phyloP scores from a whole-genome alignment of 2,329 filamentous ascomycete genomes.

The Teratosphaeria zuluensis region DNA sequence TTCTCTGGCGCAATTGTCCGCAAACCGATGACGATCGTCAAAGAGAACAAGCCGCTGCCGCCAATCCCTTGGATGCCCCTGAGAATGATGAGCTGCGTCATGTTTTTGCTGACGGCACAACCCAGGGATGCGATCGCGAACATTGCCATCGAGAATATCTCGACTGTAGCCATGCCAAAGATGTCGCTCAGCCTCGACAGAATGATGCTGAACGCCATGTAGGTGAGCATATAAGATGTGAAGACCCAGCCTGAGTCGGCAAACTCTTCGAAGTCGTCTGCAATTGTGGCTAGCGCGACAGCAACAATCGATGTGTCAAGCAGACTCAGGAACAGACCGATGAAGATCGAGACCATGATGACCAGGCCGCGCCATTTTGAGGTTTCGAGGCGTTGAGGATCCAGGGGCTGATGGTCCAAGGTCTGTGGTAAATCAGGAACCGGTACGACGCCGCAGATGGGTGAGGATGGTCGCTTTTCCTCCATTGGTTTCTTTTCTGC shows the following conservation, averaged over 20 bases:
- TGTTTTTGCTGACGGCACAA: conserved; percentile 39
- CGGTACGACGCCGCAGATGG: neutral
- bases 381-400: neutral
- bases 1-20: conserved; percentile 33
- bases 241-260: conserved; percentile 14
- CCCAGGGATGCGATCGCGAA: conserved; percentile 50
- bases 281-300: conserved; percentile 49
- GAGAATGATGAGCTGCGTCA: conserved; percentile 32
- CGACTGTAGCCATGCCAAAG: conserved; percentile 44
- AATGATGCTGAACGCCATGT: conserved; percentile 48
- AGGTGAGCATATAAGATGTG: conserved; percentile 33
- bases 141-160: conserved; percentile 41
- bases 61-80: conserved; percentile 25
- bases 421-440: neutral
- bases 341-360: neutral
- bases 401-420: neutral
- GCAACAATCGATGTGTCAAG: conserved; percentile 53
- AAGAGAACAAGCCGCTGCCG: conserved; percentile 30
- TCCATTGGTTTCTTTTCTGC: neutral
- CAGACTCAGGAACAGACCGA: conserved; percentile 42
- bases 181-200: conserved; percentile 48
- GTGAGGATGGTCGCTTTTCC: neutral
- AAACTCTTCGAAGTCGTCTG: conserved; percentile 38
- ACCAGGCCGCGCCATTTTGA: neutral
- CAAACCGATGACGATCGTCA: conserved; percentile 45